Base-by-base conservation (phyloP, 768 basidiomycete species). In the Cystofilobasidium macerans region DNA sequence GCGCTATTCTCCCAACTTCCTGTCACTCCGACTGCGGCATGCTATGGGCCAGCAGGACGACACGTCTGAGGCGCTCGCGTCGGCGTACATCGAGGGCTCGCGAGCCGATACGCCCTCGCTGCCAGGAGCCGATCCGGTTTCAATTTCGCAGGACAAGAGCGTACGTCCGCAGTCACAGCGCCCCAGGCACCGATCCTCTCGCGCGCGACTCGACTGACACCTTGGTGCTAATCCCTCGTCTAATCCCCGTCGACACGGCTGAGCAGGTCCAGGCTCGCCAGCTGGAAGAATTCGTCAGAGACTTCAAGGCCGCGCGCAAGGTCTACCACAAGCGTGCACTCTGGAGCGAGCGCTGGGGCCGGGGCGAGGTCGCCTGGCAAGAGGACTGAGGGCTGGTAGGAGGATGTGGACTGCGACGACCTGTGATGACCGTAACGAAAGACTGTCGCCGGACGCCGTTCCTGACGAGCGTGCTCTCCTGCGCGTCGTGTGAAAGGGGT, bases 301-400 rank as follows among this genome's bases (percentile, higher is more conserved):
- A 89, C 71, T 95, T 93, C 78, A 89, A 86, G 72, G 89, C 91
- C 60, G 75, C 84, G 45, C 78, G 94, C 70, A 93, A 89, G 77
- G 80, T 81, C n/a, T 97, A 91, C 76, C 93, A 98, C 75, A 95
- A 94, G 76, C 81, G 93, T 22, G 85, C 85, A 2, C 85, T 94
- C 74, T 95, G 89, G 88, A 83, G 84, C 22, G 88, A 91, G 73
- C 80, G 86, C 70, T 97, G 93, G 90, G 79, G 84, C 0, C 81
- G 82, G 38, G 89, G 88, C 2, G 85, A 89, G 70, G 90, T 97
- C 9, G 80, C 82, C 33, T 95, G 92, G 91, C 80, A 84, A 69
- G 87, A 89, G 59, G 76, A 77, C 67, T 74, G 64, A 62, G n/a
- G 3, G 8, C 36, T 8, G 14, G 36, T 38, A 38, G 36, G 14